phyloP scores from a whole-genome alignment of 352 stramenopile species.

The Phytophthora pistaciae region DNA sequence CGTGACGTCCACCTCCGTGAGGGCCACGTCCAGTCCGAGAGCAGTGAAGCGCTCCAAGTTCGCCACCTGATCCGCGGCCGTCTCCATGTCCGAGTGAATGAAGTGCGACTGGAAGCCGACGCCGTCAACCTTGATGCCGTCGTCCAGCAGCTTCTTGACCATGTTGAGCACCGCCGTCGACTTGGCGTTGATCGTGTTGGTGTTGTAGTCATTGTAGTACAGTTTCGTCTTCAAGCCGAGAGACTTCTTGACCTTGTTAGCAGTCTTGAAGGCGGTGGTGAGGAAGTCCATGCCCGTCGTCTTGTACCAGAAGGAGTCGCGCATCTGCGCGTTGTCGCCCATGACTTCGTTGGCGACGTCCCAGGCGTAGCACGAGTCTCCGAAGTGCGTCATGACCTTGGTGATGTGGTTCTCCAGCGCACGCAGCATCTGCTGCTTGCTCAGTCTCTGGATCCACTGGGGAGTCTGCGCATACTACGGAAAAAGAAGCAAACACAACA shows the following conservation, averaged over 20 bases:
- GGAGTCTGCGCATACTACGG: slow-evolving; percentile 36
- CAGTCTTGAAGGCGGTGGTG: slow-evolving; percentile 40
- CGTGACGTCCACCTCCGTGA: slow-evolving; percentile 38
- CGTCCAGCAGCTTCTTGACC: slow-evolving; percentile 26
- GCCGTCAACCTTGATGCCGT: slow-evolving; percentile 27
- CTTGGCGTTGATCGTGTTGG: slow-evolving; percentile 39
- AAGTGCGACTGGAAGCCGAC: slow-evolving; percentile 39
- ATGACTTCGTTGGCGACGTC: slow-evolving; percentile 49
- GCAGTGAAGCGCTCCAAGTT: slow-evolving; percentile 37
- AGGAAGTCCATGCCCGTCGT: slow-evolving; percentile 43
- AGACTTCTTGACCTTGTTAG: slow-evolving; percentile 34
- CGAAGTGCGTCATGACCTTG: slow-evolving; percentile 41
- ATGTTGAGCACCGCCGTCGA: slow-evolving; percentile 34
- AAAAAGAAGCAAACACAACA: neutral
- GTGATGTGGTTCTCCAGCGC: slow-evolving; percentile 46
- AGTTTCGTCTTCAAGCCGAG: slow-evolving; percentile 33
- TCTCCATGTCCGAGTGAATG: slow-evolving; percentile 1
- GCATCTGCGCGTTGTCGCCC: slow-evolving; percentile 35
- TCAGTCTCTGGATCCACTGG: slow-evolving; percentile 36
- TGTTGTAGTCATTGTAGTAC: slow-evolving; percentile 49
- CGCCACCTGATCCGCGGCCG: slow-evolving; percentile 22
- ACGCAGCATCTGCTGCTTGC: slow-evolving; percentile 31
- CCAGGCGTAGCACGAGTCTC: slow-evolving; percentile 41
- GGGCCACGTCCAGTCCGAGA: slow-evolving; percentile 36
- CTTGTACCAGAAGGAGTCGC: slow-evolving; percentile 44